A percentile compares a stretch with the other conserved stretches of the same genome.
Evolutionary conservation across 2,329 filamentous ascomycete genomes (phyloP).

Genomic region (Ophiostoma pallidulum): DNA sequence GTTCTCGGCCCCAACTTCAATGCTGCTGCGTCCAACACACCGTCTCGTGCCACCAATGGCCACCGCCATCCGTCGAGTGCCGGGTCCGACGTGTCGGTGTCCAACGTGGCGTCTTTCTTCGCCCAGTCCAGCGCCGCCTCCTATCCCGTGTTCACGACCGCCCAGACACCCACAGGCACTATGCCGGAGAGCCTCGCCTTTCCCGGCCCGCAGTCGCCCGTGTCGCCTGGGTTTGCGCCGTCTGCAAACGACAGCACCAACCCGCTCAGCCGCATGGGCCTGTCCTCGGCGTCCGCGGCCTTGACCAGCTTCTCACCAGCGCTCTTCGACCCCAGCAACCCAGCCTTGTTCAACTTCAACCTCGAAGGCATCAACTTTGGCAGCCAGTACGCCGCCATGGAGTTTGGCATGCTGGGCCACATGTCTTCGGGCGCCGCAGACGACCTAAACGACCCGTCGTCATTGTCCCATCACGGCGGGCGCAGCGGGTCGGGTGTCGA

Average conservation of each 20-base stretch:
- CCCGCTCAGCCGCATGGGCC: conserved; percentile 36
- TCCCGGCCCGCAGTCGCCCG: conserved; percentile 59
- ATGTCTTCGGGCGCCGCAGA: conserved; percentile 90
- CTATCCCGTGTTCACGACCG: conserved; percentile 43
- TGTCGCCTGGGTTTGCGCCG: conserved; percentile 62
- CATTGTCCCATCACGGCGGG: conserved; percentile 31
- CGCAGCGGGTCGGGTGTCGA: conserved; percentile 24
- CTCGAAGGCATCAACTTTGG: conserved; percentile 90
- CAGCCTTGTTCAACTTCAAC: conserved; percentile 91
- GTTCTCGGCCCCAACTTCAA: conserved; percentile 67
- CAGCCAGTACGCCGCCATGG: conserved; percentile 89
- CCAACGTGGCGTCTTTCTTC: conserved; percentile 34
- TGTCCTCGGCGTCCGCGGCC: conserved; percentile 41
- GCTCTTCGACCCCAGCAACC: conserved; percentile 85
- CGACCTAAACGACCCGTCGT: conserved; percentile 57
- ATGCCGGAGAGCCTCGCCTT: conserved; percentile 46
- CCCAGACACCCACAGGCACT: conserved; percentile 34
- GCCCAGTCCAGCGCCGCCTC: conserved; percentile 35
- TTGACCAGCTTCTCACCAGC: conserved; percentile 42
- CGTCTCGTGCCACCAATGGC: conserved; percentile 34
- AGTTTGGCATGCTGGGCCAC: conserved; percentile 92
- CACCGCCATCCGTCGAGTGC: conserved; percentile 38
- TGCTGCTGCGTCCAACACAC: conserved; percentile 30
- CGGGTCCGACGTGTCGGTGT: conserved; percentile 35
- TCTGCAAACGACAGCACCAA: conserved; percentile 31